Evolutionary conservation across 345 rosid species (phyloP).

Genomic region (Xanthoceras sorbifolium): DNA sequence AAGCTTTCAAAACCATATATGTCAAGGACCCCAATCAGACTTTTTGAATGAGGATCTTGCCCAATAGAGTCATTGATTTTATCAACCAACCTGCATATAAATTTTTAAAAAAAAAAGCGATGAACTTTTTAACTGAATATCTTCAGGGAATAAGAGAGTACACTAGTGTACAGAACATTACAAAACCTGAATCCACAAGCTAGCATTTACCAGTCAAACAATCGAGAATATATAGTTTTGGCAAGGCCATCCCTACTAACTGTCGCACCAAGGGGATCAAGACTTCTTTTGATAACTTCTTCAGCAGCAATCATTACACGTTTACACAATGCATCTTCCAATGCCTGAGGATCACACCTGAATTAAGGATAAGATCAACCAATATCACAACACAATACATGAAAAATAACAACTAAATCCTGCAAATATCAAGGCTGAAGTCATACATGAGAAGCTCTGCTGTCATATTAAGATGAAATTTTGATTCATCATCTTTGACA

Average conservation of each 20-base stretch:
- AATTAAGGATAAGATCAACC: conserved; percentile 21
- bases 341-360: conserved; percentile 71
- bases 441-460: conserved; percentile 77
- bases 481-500: conserved; percentile 60
- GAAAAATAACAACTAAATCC: conserved; percentile 19
- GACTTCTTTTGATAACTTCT: conserved; percentile 82
- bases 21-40: conserved; percentile 84
- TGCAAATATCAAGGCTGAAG: conserved; percentile 18
- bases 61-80: conserved; percentile 74
- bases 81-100: conserved; percentile 70
- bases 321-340: conserved; percentile 80
- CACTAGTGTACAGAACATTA: background rate
- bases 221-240: conserved; percentile 80
- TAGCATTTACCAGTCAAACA: conserved; percentile 75
- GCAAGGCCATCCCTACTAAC: conserved; percentile 91
- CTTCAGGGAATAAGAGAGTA: background rate
- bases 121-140: conserved; percentile 6
- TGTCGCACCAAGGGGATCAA: conserved; percentile 71
- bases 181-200: conserved; percentile 11
- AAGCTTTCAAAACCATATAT: conserved; percentile 97
- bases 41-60: conserved; percentile 67
- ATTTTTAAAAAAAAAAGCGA: conserved; percentile 6
- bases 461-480: conserved; percentile 75
- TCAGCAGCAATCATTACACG: conserved; percentile 84
- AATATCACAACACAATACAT: conserved; percentile 1